Percentiles rank a stretch among this genome's conserved stretches.
These are phyloP conservation scores for Stachybotrys elegans DNA, from an alignment of 2,329 filamentous ascomycete species.

Conservation along the genomic window DNA sequence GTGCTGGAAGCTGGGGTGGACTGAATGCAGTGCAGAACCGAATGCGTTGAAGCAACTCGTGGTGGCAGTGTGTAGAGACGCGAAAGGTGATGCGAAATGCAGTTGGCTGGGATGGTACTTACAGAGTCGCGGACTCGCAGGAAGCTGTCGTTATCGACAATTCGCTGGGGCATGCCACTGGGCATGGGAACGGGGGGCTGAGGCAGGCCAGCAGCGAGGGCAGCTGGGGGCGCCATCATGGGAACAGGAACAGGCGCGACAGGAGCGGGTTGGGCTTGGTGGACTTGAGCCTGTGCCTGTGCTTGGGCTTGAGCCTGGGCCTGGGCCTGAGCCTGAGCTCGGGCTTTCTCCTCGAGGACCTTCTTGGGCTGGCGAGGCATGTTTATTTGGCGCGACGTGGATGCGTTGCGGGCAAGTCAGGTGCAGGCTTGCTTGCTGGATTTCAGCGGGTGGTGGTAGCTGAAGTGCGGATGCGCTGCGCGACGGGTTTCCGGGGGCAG, in stretches of 20 bases:
- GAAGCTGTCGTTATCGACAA: constrained; percentile 70
- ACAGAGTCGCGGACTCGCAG: constrained; percentile 77
- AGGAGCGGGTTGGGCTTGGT: constrained; percentile 17
- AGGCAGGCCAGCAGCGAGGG: constrained; percentile 11
- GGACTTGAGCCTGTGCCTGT: constrained; percentile 13
- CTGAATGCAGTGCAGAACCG: too few species aligned
- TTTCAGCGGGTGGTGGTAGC: too few species aligned
- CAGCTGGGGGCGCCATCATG: constrained; percentile 32
- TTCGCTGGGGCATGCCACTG: constrained; percentile 21
- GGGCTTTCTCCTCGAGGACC: constrained; percentile 32
- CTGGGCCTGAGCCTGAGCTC: too few species aligned
- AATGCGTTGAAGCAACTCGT: too few species aligned
- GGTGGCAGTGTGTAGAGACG: too few species aligned
- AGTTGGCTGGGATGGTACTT: constrained; percentile 37
- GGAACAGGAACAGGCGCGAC: constrained; percentile 29
- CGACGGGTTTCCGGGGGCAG: neutral
- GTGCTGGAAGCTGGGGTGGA: too few species aligned
- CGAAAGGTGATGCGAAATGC: too few species aligned
- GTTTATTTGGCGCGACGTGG: too few species aligned
- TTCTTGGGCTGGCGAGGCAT: constrained; percentile 45
- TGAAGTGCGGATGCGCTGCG: neutral
- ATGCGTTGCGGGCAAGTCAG: too few species aligned
- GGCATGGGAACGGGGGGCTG: constrained; percentile 8
- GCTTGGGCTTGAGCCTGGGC: constrained; percentile 7
- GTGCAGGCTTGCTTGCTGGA: too few species aligned